A percentile compares a stretch with the other conserved stretches of the same genome.
These are phyloP conservation scores for Pichia heedii DNA, from an alignment of 805 yeast species.

Conservation along the genomic window DNA sequence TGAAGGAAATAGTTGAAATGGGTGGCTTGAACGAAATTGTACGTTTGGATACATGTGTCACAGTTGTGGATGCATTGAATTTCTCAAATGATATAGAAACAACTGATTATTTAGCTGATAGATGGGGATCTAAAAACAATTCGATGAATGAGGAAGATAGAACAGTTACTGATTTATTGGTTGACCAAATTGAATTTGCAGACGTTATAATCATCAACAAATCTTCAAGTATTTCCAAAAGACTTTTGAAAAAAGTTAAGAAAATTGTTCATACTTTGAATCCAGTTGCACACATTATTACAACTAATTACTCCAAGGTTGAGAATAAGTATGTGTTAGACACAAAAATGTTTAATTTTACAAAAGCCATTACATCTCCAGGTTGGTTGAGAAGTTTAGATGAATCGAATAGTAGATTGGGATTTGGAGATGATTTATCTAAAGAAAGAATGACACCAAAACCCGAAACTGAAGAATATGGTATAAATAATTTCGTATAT, in stretches of 20 bases:
- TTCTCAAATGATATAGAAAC: constrained; percentile 36
- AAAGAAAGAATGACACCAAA: constrained; percentile 28
- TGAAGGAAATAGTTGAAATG: constrained; percentile 23
- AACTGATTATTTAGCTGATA: constrained; percentile 32
- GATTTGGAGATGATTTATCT: constrained; percentile 18
- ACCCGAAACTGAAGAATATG: constrained; percentile 40
- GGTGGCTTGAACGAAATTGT: constrained; percentile 36
- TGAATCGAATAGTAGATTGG: constrained; percentile 31
- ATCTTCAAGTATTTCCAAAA: constrained; percentile 23
- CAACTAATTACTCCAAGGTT: constrained; percentile 31
- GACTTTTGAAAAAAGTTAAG: constrained; percentile 22
- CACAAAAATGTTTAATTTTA: constrained; percentile 32
- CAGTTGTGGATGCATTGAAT: constrained; percentile 36
- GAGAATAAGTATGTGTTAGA: constrained; percentile 29
- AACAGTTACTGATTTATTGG: constrained; percentile 36
- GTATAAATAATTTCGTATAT: constrained; percentile 36
- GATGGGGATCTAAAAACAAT: constrained; percentile 27
- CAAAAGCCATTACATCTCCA: constrained; percentile 34
- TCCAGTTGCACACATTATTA: constrained; percentile 33
- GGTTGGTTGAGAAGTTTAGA: constrained; percentile 38
- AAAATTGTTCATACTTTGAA: constrained; percentile 30
- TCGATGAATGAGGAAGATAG: constrained; percentile 35
- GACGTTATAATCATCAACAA: constrained; percentile 38
- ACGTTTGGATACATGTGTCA: constrained; percentile 36
- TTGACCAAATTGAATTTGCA: constrained; percentile 40